phyloP scores from a whole-genome alignment of 1,139 yeast genomes.

The Yamadazyma diddensiae region DNA sequence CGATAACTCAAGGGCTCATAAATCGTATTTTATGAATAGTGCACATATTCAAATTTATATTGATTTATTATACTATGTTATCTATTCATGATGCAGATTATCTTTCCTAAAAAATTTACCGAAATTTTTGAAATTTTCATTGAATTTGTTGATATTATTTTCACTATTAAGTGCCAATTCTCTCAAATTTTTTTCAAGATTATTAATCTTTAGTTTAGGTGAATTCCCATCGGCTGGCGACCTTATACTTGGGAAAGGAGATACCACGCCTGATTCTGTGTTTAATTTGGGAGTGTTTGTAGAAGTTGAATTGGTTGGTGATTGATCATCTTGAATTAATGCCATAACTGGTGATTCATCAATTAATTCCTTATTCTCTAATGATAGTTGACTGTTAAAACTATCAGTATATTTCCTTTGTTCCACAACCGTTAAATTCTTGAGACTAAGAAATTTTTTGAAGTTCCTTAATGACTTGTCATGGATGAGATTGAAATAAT shows the following conservation, averaged over 20 bases:
- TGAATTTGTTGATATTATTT: constrained; percentile 54
- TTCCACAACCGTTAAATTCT: constrained; percentile 44
- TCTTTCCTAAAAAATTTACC: constrained; percentile 60
- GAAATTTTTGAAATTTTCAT: constrained; percentile 55
- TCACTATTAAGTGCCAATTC: constrained; percentile 54
- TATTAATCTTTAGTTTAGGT: constrained; percentile 44
- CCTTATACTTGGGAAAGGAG: constrained; percentile 10
- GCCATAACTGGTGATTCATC: constrained; percentile 18
- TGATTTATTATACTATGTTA: neutral
- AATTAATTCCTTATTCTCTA: constrained; percentile 36
- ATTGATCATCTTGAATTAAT: constrained; percentile 11
- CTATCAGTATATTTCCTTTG: constrained; percentile 55
- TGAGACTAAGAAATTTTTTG: constrained; percentile 59
- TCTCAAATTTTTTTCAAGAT: constrained; percentile 53
- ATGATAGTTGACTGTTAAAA: constrained; percentile 56
- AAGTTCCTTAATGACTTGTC: constrained; percentile 66
- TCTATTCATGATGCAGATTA: constrained; percentile 4
- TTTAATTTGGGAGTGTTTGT: neutral
- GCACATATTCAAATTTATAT: neutral
- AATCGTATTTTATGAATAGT: neutral
- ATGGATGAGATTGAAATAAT: constrained; percentile 64
- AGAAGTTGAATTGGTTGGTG: constrained; percentile 1
- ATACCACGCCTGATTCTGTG: constrained; percentile 11
- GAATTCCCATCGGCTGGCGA: constrained; percentile 20
- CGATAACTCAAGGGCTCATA: too few relatives aligned